These are phyloP conservation scores for Trametes cingulata DNA, from an alignment of 768 basidiomycete species.

Conservation along the genomic window DNA sequence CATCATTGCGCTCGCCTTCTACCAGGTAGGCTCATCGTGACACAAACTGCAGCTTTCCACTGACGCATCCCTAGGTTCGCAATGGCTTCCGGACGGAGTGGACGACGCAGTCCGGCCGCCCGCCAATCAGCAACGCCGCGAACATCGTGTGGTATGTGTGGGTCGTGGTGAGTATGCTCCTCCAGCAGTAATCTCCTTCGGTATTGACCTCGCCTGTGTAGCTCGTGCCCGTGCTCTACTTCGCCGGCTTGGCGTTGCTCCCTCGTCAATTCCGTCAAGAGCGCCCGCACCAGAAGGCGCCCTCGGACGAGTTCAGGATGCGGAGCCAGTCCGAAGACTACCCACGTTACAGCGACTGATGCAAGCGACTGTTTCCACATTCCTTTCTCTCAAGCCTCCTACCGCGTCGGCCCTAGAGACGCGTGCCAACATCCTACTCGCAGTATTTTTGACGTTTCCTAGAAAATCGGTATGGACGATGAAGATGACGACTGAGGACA, in stretches of 20 bases:
- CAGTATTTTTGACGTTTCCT: neutral
- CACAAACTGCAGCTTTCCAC: too few relatives aligned
- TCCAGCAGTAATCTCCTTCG: conserved; percentile 35
- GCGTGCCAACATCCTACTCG: too few relatives aligned
- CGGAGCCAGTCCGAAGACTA: neutral
- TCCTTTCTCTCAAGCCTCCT: too few relatives aligned
- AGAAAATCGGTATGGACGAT: conserved; percentile 2
- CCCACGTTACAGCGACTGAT: neutral
- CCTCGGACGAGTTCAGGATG: conserved; percentile 13
- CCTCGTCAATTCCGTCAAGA: conserved; percentile 36
- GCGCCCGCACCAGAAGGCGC: conserved; percentile 10
- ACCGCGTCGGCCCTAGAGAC: neutral
- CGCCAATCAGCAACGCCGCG: conserved; percentile 25
- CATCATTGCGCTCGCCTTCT: conserved; percentile 55
- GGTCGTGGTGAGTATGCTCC: conserved; percentile 51
- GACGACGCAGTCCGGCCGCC: conserved; percentile 29
- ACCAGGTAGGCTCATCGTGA: conserved; percentile 32
- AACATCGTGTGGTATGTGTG: conserved; percentile 38
- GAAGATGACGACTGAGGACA: neutral
- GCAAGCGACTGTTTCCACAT: too few relatives aligned
- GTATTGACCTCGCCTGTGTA: conserved; percentile 1
- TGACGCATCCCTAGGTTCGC: conserved; percentile 35
- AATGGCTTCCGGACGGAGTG: conserved; percentile 42
- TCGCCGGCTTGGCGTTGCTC: conserved; percentile 30
- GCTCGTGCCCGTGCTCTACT: conserved; percentile 34